A percentile compares a stretch with the other conserved stretches of the same genome.
Conservation (phyloP, 2,329 filamentous ascomycete species). For the Tolypocladium inflatum region DNA sequence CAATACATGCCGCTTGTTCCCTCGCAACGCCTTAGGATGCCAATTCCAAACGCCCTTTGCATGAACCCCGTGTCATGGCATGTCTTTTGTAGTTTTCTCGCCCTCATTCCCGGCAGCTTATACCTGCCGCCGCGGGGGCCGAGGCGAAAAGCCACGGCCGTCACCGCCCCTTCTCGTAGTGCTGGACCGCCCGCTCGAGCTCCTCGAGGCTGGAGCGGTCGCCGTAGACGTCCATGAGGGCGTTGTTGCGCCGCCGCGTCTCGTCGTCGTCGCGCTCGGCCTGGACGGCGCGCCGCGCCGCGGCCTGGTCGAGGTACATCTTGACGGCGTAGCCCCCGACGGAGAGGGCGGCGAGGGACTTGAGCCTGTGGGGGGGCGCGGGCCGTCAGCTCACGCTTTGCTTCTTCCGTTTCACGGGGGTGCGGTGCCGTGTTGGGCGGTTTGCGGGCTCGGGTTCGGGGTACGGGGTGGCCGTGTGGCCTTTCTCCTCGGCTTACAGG, state of each 20-base stretch:
- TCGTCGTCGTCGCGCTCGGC: constrained; percentile 25
- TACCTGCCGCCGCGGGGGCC: too few species aligned
- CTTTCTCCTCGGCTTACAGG: not conserved
- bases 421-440: too few species aligned
- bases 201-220: constrained; percentile 37
- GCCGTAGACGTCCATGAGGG: constrained; percentile 40
- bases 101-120: too few species aligned
- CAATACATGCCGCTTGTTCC: not conserved
- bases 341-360: constrained; percentile 17
- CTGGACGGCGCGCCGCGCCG: constrained; percentile 16
- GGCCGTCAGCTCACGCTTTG: not conserved
- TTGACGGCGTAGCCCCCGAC: constrained; percentile 25
- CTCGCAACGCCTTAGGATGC: not conserved
- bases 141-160: not conserved
- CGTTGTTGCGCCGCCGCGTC: constrained; percentile 25
- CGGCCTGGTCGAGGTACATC: constrained; percentile 17
- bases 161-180: constrained; percentile 30
- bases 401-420: too few species aligned
- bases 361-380: constrained; percentile 4
- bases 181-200: constrained; percentile 36
- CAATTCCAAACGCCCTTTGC: not conserved
- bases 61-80: not conserved
- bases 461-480: not conserved
- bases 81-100: not conserved
- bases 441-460: not conserved